Evolutionary conservation across 352 stramenopile genomes (phyloP), one percentile per base, ranked within the genome.

Genomic region (Globisporangium parvum): DNA sequence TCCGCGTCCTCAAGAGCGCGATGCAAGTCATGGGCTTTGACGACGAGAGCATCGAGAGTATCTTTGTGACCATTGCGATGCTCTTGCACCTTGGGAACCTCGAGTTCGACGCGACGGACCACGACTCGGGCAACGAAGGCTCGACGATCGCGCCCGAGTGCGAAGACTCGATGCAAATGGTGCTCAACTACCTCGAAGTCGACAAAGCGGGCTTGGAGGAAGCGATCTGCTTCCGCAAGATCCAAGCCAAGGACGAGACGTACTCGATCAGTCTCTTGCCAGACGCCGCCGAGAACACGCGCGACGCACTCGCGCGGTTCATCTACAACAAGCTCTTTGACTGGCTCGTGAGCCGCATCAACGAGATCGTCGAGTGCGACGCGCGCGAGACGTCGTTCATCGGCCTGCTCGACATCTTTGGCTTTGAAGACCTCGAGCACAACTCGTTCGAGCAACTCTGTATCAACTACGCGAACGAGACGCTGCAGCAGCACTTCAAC

Each of bases 391-490:
- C 71, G 6, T 66, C 71, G 2, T 90, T 93, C 57, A 90, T 91
- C 60, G 83, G 81, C 8, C 53, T 95, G 15, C 60, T 95, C 18
- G 87, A 96, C 71, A 96, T 95, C 26, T 95, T 95, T 59, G 85
- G 87, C 5, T 95, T 96, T 56, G 87, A 95, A 63, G 80, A 92
- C 52, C 66, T 95, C 10, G 77, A 75, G 55, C 62, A 85, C 69
- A 98, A 98, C 65, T 94, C 90, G 21, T 98, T 98, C 57, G 95
- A 98, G 68, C 96, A 98, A 52, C 59, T 96, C 9, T 97, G 91
- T 65, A 97, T 97, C 62, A 97, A 97, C 73, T 97, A 95, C 65
- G 87, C 87, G 2, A 97, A 97, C 59, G 91, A 97, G 55, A 96
- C 88, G 45, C 68, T 97, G 28, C 91, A 97, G 74, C 85, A 96